A percentile compares a stretch with the other conserved stretches of the same genome.
phyloP scores from a whole-genome alignment of 306 rosid genomes.

The Sicyos edulis region DNA sequence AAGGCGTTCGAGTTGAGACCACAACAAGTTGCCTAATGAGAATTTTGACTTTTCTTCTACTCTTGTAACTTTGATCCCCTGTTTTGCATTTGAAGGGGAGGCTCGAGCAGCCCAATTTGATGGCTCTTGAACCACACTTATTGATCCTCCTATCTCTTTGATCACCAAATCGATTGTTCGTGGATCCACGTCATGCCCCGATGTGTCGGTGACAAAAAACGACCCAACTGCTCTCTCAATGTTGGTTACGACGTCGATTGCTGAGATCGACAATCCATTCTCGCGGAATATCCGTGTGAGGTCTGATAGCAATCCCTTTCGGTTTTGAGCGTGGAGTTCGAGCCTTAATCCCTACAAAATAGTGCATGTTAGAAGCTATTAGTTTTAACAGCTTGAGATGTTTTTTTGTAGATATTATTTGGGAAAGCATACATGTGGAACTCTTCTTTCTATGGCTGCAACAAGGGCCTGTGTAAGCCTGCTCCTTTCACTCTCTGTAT shows the following conservation, averaged over 20 bases:
- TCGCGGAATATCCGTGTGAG: constrained; percentile 61
- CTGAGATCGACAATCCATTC: constrained; percentile 57
- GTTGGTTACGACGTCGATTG: constrained; percentile 43
- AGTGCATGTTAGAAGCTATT: not conserved
- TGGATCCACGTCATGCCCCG: constrained; percentile 48
- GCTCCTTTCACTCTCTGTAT: constrained; percentile 43
- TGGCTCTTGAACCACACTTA: constrained; percentile 39
- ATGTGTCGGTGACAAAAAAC: constrained; percentile 53
- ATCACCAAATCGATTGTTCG: constrained; percentile 40
- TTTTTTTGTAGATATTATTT: not conserved
- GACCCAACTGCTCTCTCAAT: constrained; percentile 62
- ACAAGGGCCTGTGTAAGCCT: constrained; percentile 49
- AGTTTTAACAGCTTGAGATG: not conserved
- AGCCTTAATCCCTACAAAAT: constrained; percentile 54
- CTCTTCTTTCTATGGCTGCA: constrained; percentile 82
- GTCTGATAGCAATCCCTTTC: constrained; percentile 57
- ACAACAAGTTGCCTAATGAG: constrained; percentile 58
- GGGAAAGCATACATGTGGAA: constrained; percentile 50
- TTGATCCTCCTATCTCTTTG: constrained; percentile 55
- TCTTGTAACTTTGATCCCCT: not conserved
- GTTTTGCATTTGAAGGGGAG: constrained; percentile 17
- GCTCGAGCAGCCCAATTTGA: constrained; percentile 29
- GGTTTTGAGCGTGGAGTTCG: constrained; percentile 44
- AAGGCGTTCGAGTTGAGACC: constrained; percentile 74
- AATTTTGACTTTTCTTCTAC: constrained; percentile 33